phyloP scores from a whole-genome alignment of 805 yeast genomes.

The Cyberlindnera petersonii region DNA sequence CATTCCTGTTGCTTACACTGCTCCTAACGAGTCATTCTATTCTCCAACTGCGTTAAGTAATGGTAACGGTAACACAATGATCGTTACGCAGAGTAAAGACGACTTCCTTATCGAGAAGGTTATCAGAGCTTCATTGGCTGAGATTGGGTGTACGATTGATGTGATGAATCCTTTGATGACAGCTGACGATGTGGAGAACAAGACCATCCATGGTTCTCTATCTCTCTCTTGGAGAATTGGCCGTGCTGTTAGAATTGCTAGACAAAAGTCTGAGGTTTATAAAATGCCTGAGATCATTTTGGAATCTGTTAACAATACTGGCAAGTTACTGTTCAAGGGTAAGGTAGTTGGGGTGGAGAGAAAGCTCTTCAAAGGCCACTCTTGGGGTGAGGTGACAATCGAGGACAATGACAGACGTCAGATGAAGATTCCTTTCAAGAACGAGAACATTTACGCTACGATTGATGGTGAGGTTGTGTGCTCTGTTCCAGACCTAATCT shows the following conservation, averaged over 20 bases:
- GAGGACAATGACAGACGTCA: constrained; percentile 21
- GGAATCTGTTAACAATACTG: constrained; percentile 37
- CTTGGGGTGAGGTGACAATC: constrained; percentile 41
- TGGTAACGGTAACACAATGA: constrained; percentile 40
- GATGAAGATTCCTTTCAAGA: constrained; percentile 42
- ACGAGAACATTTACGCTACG: constrained; percentile 40
- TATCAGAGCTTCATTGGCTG: constrained; percentile 40
- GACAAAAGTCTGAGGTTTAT: constrained; percentile 35
- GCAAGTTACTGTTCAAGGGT: constrained; percentile 36
- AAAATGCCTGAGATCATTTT: constrained; percentile 33
- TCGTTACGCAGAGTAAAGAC: constrained; percentile 31
- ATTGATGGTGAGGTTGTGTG: constrained; percentile 31
- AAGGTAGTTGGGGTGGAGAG: constrained; percentile 42
- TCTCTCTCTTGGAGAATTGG: constrained; percentile 47
- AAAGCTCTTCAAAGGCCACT: constrained; percentile 39
- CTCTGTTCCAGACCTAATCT: constrained; percentile 44
- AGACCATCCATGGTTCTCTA: constrained; percentile 30
- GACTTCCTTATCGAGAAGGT: constrained; percentile 35
- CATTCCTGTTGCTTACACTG: constrained; percentile 23
- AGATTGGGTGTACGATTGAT: constrained; percentile 40
- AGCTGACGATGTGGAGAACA: constrained; percentile 25
- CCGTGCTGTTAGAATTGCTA: constrained; percentile 36
- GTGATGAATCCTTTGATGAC: constrained; percentile 31
- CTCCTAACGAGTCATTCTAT: constrained; percentile 21
- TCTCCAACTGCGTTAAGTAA: constrained; percentile 31